Base-by-base conservation (phyloP, 202 grass and related monocot species). In the Setaria viridis region DNA sequence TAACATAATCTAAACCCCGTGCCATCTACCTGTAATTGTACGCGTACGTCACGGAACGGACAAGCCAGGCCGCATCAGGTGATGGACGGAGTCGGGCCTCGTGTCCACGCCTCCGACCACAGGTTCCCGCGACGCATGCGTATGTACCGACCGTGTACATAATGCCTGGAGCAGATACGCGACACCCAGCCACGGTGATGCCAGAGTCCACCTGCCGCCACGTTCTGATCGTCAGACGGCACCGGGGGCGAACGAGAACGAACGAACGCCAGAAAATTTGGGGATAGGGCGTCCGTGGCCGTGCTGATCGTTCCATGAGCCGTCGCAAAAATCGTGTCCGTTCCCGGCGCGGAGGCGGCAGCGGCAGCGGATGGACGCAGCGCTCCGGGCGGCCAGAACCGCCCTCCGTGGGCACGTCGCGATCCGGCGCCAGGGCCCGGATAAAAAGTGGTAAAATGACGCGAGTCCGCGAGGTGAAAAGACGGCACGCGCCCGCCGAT, bases 1-100 rank as follows among this genome's bases (percentile, higher is more conserved):
- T 90, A 79, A 79, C 84, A 54, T 90, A 86, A 67, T 74, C 72
- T 86, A 77, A 25, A 39, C 37, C 17, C 39, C 43, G 43, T 0
- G 14, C 5, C 7, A 20, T 57, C 49, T 69, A 70, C 13, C 13
- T 81, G 79, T 81, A 43, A 21, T 3, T 1, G 49, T 41, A 49
- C 9, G 9, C 25, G n/a, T 51, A 60, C 77, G 84, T 67, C 83
- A 78, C 19, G 1, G 35, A 70, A 62, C 13, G 12, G 70, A 74
- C 70, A 81, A 65, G 54, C 20, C 6, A 19, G 21, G 7, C 46
- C 56, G 35, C 72, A 4, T 43, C 21, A 13, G 68, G 46, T 29
- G 29, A 73, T 1, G 14, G 50, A 4, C 3, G 11, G 0, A 62
- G 68, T 25, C 66, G 30, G 19, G 46, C 76, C 4, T 43, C 63